These are phyloP conservation scores for Kwoniella sp. DNA, from an alignment of 768 basidiomycete genomes.

Conservation along the genomic window DNA sequence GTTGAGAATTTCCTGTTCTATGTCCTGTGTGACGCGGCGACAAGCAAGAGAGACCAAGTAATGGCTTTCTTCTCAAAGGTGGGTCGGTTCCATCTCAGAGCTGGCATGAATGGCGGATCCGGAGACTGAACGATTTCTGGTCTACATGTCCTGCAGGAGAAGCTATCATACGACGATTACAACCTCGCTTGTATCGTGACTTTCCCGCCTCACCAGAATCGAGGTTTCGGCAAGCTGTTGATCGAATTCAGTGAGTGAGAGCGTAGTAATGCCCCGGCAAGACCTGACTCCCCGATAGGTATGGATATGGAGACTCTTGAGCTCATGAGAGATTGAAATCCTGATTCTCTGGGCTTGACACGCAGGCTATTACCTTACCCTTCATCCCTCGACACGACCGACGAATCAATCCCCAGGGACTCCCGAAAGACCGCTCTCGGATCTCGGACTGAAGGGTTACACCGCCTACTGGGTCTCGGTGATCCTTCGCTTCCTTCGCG, in stretches of 20 bases:
- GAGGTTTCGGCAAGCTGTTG: conserved; percentile 90
- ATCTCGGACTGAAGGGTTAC: conserved; percentile 87
- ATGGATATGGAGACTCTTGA: too few relatives aligned
- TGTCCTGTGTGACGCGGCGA: conserved; percentile 76
- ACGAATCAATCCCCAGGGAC: conserved; percentile 78
- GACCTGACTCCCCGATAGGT: too few relatives aligned
- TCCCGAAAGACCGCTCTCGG: conserved; percentile 92
- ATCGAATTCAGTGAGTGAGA: conserved; percentile 88
- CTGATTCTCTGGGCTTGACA: too few relatives aligned
- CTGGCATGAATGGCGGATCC: too few relatives aligned
- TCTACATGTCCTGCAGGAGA: conserved; percentile 72
- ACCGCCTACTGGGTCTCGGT: conserved; percentile 56
- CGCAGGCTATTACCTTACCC: conserved; percentile 86
- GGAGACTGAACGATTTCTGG: too few relatives aligned
- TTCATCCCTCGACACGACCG: conserved; percentile 57
- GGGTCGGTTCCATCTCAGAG: too few relatives aligned
- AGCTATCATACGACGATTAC: conserved; percentile 92
- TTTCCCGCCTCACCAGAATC: conserved; percentile 86
- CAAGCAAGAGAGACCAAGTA: conserved; percentile 75
- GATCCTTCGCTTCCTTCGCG: conserved; percentile 35
- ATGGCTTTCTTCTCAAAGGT: conserved; percentile 77
- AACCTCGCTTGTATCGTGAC: conserved; percentile 96
- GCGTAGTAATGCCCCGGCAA: background rate
- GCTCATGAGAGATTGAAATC: too few relatives aligned
- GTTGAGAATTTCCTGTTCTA: conserved; percentile 75